Conservation (phyloP, 129 eudicot species). For the Scalesia atractyloides region DNA sequence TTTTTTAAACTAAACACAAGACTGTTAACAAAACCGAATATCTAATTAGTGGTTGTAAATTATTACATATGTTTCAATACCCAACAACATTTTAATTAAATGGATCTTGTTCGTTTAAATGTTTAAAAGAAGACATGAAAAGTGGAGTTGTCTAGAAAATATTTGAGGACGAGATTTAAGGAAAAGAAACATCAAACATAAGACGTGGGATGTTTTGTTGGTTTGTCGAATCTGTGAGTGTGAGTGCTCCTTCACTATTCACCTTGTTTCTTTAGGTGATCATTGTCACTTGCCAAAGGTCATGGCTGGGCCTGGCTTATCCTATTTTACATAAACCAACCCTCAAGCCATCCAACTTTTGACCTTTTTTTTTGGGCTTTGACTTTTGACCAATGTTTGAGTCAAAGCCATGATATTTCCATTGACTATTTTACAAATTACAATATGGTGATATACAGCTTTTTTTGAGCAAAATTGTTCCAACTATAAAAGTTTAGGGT, state of each 20-base stretch:
- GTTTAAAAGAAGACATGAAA: conserved; percentile 28
- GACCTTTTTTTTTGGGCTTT: not conserved
- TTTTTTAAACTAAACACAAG: not conserved
- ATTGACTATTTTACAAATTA: not conserved
- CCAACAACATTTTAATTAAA: not conserved
- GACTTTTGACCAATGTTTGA: not conserved
- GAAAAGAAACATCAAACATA: conserved; percentile 34
- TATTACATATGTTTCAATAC: not conserved
- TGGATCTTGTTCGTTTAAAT: conserved; percentile 13
- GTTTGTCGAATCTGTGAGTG: conserved; percentile 28
- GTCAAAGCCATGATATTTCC: not conserved
- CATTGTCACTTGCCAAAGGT: not conserved
- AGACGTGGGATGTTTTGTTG: conserved; percentile 44
- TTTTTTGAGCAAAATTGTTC: not conserved
- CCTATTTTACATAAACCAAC: conserved; percentile 15
- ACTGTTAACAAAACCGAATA: not conserved
- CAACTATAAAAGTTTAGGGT: too few species aligned
- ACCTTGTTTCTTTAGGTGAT: conserved; percentile 1
- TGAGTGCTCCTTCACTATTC: conserved; percentile 32
- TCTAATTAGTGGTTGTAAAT: not conserved
- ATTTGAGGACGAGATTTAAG: conserved; percentile 17
- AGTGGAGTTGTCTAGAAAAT: conserved; percentile 29
- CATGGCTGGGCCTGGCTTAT: not conserved
- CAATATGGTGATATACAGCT: not conserved
- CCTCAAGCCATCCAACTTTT: not conserved